Evolutionary conservation across 805 yeast species (phyloP), one percentile per base, ranked within the genome.

Genomic region (Wickerhamomyces subpelliculosus): DNA sequence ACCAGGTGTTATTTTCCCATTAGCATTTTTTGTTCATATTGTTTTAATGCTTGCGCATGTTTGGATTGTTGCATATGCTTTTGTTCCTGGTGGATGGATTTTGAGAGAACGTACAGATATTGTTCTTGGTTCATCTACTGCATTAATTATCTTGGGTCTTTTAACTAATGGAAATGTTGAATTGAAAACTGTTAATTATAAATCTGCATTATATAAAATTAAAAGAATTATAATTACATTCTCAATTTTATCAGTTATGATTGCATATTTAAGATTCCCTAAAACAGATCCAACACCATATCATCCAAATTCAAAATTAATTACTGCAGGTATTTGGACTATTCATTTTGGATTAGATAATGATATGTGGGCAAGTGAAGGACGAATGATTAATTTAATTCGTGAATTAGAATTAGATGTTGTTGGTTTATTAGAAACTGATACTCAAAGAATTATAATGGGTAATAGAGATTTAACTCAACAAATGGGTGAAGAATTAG

Each of bases 241-340:
- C 4, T 47, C 68, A 12, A 52, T 73, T 3, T 47, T 78, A 17
- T 61, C 78, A 4, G 65, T 75, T 4, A 50, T 76, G 11, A 68
- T 83, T 37, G 70, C 80, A 11, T 70, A 78, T 40, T 54, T 68
- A 29, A 68, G 88, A 39, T 68, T 78, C 56, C 76, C 78, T 48
- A 68, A 77, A 40, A 64, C 61, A 13, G 78, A 77, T 24, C 88
- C 89, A 12, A 59, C 60, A 38, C 88, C 93, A 10, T 72, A 75
- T 49, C 83, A 80, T 50, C 80, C 87, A 12, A 73, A 70, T 8
- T 71, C 85, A 3, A 74, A 79, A 48, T 58, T 85, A 5, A 74
- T 93, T 51, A 88, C 96, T 2, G 89, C 97, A 3, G 98, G 97
- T 58, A 89, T 93, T 44, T 93, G 98, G 98, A 90, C 97, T 18